phyloP scores from a whole-genome alignment of 139 green algal species.

The Penium margaritaceum region DNA sequence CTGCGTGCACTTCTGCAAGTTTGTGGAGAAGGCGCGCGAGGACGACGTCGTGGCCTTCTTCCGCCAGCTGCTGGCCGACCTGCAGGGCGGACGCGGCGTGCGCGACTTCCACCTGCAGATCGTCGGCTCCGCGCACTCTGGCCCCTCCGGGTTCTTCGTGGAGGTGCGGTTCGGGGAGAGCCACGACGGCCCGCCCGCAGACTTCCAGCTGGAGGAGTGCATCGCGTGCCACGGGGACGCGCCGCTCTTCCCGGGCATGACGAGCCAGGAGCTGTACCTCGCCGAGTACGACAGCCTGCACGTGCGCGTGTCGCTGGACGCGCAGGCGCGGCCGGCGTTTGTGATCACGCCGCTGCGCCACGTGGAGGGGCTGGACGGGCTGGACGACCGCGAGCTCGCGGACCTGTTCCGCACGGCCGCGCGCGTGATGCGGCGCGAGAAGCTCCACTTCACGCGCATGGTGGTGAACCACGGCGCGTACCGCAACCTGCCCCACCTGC shows the following conservation, averaged over 20 bases:
- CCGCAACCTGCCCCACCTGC: constrained; percentile 19
- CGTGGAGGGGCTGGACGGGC: neutral
- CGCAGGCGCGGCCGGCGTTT: constrained; percentile 7
- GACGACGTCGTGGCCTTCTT: neutral
- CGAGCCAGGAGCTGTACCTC: neutral
- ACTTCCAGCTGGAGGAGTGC: neutral
- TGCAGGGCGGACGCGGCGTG: neutral
- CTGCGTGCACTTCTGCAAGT: neutral
- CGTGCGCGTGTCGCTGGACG: constrained; percentile 18
- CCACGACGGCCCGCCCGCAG: constrained; percentile 1
- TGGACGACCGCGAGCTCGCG: neutral
- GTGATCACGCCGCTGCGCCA: constrained; percentile 19
- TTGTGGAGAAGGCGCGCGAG: neutral
- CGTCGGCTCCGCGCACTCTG: neutral
- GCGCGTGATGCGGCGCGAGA: neutral
- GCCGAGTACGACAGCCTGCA: constrained; percentile 5
- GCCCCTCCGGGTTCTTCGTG: neutral
- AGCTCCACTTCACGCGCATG: constrained; percentile 10
- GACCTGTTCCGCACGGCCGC: neutral
- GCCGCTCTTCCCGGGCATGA: constrained; percentile 12
- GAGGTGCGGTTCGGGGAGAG: neutral
- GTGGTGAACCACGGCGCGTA: constrained; percentile 24
- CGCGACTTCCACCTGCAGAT: constrained; percentile 1
- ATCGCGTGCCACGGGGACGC: neutral
- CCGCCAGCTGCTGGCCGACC: neutral